phyloP scores from a whole-genome alignment of 371 early-diverging fungal species.

The Mucor sp. region DNA sequence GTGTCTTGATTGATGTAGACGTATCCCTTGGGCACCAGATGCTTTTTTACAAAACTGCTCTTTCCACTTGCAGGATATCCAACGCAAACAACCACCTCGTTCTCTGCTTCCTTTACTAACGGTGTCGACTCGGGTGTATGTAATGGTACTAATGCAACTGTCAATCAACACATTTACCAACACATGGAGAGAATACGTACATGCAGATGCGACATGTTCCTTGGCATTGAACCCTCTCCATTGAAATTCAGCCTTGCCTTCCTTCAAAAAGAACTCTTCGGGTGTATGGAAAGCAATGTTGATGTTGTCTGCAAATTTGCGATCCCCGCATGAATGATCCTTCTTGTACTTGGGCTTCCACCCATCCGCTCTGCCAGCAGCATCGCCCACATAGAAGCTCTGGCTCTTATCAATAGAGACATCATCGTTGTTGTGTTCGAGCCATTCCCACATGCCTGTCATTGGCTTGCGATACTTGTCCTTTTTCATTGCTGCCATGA shows the following conservation, averaged over 20 bases:
- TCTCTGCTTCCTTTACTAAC: background rate
- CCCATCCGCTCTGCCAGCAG: constrained; percentile 77
- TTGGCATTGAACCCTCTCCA: constrained; percentile 64
- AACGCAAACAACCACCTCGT: constrained; percentile 72
- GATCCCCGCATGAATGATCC: constrained; percentile 84
- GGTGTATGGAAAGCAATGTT: constrained; percentile 82
- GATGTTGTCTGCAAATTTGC: constrained; percentile 82
- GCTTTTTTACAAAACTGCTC: constrained; percentile 66
- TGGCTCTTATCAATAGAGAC: constrained; percentile 43
- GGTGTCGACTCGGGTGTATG: constrained; percentile 11
- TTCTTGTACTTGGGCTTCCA: constrained; percentile 63
- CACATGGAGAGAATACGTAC: background rate
- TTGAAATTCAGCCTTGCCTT: constrained; percentile 47
- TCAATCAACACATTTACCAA: background rate
- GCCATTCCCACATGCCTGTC: constrained; percentile 82
- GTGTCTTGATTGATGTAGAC: constrained; percentile 82
- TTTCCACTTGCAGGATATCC: constrained; percentile 93
- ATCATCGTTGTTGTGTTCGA: constrained; percentile 43
- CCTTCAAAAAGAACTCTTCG: constrained; percentile 74
- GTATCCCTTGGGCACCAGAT: constrained; percentile 67
- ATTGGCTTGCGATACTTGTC: constrained; percentile 84
- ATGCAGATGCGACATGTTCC: constrained; percentile 23
- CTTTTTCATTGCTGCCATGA: constrained; percentile 68
- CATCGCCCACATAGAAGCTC: constrained; percentile 91
- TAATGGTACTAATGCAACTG: constrained; percentile 6